Base-by-base conservation (phyloP, 1,139 yeast genomes). In the Saccharomyces hybrid region DNA sequence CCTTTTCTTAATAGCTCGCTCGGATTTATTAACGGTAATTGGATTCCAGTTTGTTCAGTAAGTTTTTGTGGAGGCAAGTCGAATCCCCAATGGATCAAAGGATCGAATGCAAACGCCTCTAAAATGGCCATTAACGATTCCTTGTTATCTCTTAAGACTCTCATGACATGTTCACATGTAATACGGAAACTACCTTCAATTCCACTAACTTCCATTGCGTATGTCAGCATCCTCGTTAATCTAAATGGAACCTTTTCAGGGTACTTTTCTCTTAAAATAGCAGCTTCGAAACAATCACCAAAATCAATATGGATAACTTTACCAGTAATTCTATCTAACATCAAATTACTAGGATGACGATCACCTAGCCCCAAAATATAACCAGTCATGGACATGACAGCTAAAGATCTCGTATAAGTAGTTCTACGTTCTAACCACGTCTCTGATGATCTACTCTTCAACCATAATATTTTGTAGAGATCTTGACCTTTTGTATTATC, bases 181-280 rank as follows among this genome's bases (percentile, higher is more conserved):
- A 93, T 91, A 66, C 98, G 80, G 78, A 88, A 95, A 32, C 96
- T 88, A 1, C 99, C 99, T 72, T 95, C 99, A 58, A 95, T 90
- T 16, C 99, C 99, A 73, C 97, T 88, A 6, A 95, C 98, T 70
- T 95, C 99, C 98, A 95, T 93, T 0, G 99, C 99, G 71, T 90
- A 91, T 42, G 95, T 90, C 60, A 95, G 78, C 99, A 95, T 95
- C 70, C 99, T 79, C 0, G 99, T 95, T 58, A 95, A 78, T 70
- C 99, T 80, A 75, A 95, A 95, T n/a, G 99, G 99, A 25, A 95
- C 99, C 71, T 91, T 91, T 68, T 95, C 99, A 0, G 99, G 99
- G 70, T 88, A 95, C 69, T 93, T 95, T 63, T 93, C 99, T 63
- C 99, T 81, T 58, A 95, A 74, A 53, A 93, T 90, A 0, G 99